Conservation (phyloP, 1,284 basidiomycete species). For the Ustilago hordei region DNA sequence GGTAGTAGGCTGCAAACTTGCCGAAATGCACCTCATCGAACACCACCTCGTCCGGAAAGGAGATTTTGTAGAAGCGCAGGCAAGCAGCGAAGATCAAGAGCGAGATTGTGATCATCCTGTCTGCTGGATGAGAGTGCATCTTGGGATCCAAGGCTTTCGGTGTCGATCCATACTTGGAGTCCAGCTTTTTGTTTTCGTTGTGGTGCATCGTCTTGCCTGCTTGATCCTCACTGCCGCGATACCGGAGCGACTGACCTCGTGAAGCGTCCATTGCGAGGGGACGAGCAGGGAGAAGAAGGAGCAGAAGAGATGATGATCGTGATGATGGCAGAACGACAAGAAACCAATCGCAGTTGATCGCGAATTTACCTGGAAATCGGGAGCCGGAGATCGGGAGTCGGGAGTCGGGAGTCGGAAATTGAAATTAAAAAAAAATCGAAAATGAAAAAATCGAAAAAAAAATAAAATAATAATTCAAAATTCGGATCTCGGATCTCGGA, state of each 20-base stretch:
- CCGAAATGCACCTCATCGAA: conserved; percentile 70
- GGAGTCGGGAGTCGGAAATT: too few relatives aligned
- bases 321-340: not conserved
- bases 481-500: too few relatives aligned
- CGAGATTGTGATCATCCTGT: conserved; percentile 29
- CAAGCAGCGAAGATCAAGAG: conserved; percentile 54
- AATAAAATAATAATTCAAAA: too few relatives aligned
- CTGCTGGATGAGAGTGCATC: conserved; percentile 32
- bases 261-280: conserved; percentile 23
- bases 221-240: conserved; percentile 24
- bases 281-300: not conserved
- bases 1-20: conserved; percentile 69
- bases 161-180: conserved; percentile 17
- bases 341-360: not conserved
- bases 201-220: not conserved
- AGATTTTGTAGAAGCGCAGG: conserved; percentile 56
- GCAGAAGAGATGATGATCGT: not conserved
- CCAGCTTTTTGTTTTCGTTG: not conserved
- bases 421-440: too few relatives aligned
- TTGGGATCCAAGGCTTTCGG: conserved; percentile 13
- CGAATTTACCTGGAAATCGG: too few relatives aligned
- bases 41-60: conserved; percentile 63
- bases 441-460: too few relatives aligned
- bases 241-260: conserved; percentile 34
- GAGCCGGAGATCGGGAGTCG: too few relatives aligned